A percentile compares a stretch with the other conserved stretches of the same genome.
Conservation (phyloP, 345 rosid genomes). For the Euclidium syriacum region DNA sequence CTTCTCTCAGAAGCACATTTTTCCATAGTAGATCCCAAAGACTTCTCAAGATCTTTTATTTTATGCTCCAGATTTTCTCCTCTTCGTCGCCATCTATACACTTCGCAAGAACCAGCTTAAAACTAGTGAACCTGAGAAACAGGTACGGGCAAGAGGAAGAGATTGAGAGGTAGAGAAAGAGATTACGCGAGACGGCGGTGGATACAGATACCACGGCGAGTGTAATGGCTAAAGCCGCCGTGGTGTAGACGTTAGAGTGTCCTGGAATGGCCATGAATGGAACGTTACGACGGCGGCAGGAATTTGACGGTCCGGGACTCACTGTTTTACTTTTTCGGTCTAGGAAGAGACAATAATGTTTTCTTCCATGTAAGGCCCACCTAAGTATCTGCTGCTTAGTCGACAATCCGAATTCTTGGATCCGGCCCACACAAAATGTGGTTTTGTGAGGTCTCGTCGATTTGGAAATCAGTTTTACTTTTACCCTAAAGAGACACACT, state of each 20-base stretch:
- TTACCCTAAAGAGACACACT: no score
- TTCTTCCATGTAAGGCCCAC: neutral
- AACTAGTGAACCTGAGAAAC: neutral
- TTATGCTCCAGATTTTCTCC: conserved; percentile 31
- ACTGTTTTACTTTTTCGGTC: neutral
- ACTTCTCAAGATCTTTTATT: conserved; percentile 47
- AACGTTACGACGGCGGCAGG: conserved; percentile 23
- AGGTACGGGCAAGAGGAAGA: neutral
- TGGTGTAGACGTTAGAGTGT: conserved; percentile 6
- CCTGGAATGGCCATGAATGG: conserved; percentile 17
- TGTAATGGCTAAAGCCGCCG: conserved; percentile 19
- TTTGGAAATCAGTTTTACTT: no score
- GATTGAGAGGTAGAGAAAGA: neutral
- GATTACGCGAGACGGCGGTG: conserved; percentile 22
- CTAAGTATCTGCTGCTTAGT: neutral
- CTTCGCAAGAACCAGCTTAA: conserved; percentile 31
- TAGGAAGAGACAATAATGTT: neutral
- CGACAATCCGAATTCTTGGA: no score
- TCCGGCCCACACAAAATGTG: neutral
- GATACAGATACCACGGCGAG: conserved; percentile 25
- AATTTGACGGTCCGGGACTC: neutral
- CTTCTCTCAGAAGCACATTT: conserved; percentile 80
- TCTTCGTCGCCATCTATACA: conserved; percentile 45
- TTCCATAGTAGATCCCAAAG: conserved; percentile 52
- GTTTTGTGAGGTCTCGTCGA: no score